Base-by-base conservation (phyloP, 2,329 filamentous ascomycete species). In the Fusarium falciforme region DNA sequence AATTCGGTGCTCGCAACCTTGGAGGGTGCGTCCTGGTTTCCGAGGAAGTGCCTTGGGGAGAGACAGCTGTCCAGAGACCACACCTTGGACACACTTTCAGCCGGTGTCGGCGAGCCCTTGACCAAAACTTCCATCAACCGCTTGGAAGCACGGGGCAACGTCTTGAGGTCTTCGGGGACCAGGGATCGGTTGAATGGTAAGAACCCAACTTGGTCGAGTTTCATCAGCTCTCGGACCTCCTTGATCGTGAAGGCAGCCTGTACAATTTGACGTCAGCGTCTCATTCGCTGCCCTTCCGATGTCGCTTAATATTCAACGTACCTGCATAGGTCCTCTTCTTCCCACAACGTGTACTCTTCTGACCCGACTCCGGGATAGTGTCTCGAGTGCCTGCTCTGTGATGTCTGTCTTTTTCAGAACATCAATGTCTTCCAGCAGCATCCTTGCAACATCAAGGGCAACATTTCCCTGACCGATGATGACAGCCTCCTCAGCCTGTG, bases 391-490 rank as follows among this genome's bases (percentile, higher is more conserved):
- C 77, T 94, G 89, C 70, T 95, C 93, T 2, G 95, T 92, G 57
- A 99, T 98, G 80, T 99, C 96, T 0, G 96, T 98, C 78, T 91
- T 92, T 8, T 89, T 87, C 54, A 99, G 85, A 25, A 88, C 84
- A 77, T 96, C 91, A 1, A 97, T 85, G 70, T 93, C 90, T 61
- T 93, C 91, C 16, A 99, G 87, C 6, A 99, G 85, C 78, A 97
- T 96, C 29, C 97, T 90, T 1, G 96, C 95, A 17, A 99, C 94
- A 81, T 99, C 96, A 57, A 99, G 86, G 1, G 96, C 96, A 10
- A 99, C 96, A 83, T 99, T 99, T 17, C 96, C 96, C 79, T 99
- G 96, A 2, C 96, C 96, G 73, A 99, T 91, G 57, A 99, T 88
- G 35, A 98, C 90, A 2, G 94, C 96, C 70, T 95, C 92, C 60